Evolutionary conservation across 768 basidiomycete genomes (phyloP).

Genomic region (Brasilioporus rufonigricans): DNA sequence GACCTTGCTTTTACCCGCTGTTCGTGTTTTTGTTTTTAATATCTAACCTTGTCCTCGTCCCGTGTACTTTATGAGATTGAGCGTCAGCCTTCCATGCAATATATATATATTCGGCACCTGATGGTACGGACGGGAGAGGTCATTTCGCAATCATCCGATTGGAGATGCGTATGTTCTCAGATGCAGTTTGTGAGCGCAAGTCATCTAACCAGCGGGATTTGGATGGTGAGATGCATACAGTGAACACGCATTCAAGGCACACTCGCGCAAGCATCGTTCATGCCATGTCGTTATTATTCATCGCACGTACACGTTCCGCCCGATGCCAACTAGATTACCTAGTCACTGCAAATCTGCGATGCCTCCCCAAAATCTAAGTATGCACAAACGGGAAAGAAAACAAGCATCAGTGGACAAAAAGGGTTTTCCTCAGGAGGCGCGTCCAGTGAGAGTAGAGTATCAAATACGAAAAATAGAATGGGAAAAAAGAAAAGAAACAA

Average conservation of each 20-base stretch:
- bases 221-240: too few species aligned
- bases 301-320: not conserved
- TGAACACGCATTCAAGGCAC: too few species aligned
- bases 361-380: slow-evolving; percentile 4
- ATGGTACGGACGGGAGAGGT: not conserved
- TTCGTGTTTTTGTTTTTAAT: not conserved
- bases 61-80: slow-evolving; percentile 8
- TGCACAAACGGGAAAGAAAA: not conserved
- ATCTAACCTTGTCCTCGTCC: not conserved
- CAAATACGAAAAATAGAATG: not conserved
- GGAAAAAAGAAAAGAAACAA: not conserved
- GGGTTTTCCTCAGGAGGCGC: not conserved
- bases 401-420: not conserved
- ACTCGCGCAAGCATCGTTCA: not conserved
- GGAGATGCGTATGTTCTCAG: too few species aligned
- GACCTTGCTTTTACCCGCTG: not conserved
- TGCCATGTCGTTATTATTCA: slow-evolving; percentile 4
- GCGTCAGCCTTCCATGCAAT: slow-evolving; percentile 1
- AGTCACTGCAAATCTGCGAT: not conserved
- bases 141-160: too few species aligned
- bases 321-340: slow-evolving; percentile 4
- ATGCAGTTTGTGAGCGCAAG: too few species aligned
- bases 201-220: too few species aligned
- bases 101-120: not conserved
- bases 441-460: not conserved